Evolutionary conservation across 441 rosid species (phyloP), one percentile per base, ranked within the genome.

Genomic region (Gossypium davidsonii): DNA sequence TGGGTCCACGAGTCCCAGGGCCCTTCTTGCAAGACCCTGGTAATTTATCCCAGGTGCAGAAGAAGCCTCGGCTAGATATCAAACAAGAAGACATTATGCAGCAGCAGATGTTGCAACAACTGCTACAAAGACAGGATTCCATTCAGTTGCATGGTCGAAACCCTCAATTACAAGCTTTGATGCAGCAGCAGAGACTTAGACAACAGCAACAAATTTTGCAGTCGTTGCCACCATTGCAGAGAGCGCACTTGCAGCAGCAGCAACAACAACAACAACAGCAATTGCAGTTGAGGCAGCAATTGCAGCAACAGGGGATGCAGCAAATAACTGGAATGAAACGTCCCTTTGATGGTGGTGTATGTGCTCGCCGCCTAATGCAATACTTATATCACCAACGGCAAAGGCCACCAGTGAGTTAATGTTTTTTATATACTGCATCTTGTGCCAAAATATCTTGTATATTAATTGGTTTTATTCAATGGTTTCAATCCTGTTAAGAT

Each of bases 321-420:
- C 83, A 90, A 70, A 79, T 72, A 70, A 49, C 81, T 80, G 72
- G 76, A 39, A n/a, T 84, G 68, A 85, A 94, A 83, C 91, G 89
- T 57, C 88, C 89, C 67, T 81, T 74, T 79, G 99, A 95, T 66
- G 82, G 89, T 72, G 94, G 95, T 68, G 91, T 95, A 23, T 93
- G 99, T 76, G 91, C 97, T 67, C 97, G 99, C n/a, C 86, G 98
- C 71, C 73, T 95, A 78, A 95, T 91, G 99, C 98, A 95, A 78
- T 95, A 95, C 79, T 77, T 95, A 23, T 95, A 87, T 85, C 99
- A 95, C 80, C 98, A 95, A 77, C 85, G 98, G 17, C 98, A 90
- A 78, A 83, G 97, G 68, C 95, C 97, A 73, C 77, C 88, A 15
- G 99, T 92, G 85, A 89, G 96, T 84, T 68, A 55, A 8, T 72